Conservation (phyloP, 2,329 filamentous ascomycete species). For the Thyridium curvatum region DNA sequence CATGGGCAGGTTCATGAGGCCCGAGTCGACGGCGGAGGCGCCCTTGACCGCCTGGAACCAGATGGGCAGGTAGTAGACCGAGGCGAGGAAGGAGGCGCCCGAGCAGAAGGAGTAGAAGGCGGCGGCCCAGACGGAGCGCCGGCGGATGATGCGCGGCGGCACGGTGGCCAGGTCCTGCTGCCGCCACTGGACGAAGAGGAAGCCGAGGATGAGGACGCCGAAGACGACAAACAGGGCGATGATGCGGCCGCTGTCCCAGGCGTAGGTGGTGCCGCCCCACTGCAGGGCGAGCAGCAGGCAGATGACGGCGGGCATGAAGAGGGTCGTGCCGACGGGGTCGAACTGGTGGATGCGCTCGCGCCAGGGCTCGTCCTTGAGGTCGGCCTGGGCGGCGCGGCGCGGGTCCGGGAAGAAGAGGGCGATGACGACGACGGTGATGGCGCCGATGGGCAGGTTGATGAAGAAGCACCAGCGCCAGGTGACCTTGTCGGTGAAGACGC, state of each 20-base stretch:
- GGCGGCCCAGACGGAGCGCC: constrained; percentile 25
- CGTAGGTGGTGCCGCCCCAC: constrained; percentile 29
- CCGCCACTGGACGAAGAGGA: constrained; percentile 23
- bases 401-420: constrained; percentile 11
- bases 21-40: constrained; percentile 23
- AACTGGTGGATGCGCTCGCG: constrained; percentile 1
- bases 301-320: constrained; percentile 21
- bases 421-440: constrained; percentile 13
- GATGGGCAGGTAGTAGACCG: constrained; percentile 20
- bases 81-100: constrained; percentile 19
- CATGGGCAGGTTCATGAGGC: constrained; percentile 24
- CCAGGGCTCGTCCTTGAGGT: not conserved
- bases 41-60: constrained; percentile 29
- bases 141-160: constrained; percentile 27
- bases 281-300: constrained; percentile 38
- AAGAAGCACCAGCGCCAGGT: constrained; percentile 25
- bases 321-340: constrained; percentile 10
- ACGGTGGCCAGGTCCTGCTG: constrained; percentile 26
- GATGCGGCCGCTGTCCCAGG: constrained; percentile 22
- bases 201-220: constrained; percentile 16
- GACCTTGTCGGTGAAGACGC: constrained; percentile 16
- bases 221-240: constrained; percentile 24
- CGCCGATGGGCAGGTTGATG: constrained; percentile 24
- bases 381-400: not conserved
- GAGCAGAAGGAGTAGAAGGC: constrained; percentile 27